Evolutionary conservation across 257 asterid species (phyloP), one percentile per base, ranked within the genome.

Genomic region (Primulina eburnea): DNA sequence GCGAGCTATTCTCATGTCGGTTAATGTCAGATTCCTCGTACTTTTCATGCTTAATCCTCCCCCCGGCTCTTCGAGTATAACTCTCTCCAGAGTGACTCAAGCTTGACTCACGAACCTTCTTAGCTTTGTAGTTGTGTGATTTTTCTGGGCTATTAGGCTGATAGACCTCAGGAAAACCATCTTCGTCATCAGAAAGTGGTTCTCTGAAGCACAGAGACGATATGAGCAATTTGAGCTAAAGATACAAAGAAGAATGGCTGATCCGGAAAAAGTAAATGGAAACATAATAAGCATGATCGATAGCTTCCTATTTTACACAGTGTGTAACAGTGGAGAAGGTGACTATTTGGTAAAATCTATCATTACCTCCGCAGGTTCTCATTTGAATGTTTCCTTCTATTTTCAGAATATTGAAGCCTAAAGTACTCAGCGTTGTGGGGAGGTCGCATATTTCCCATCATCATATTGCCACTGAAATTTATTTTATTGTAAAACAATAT

Each of bases 291-390:
- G 53, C 8, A 12, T 43, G 53, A 43, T 8, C 9, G 1, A 38
- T 43, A 40, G 10, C 14, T 4, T 38, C 4, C 50, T 38, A 12
- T 4, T 8, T 38, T 43, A 43, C 53, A 14, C 17, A 12, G 53
- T 43, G 53, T 12, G n/a, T 12, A 3, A 12, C 17, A 12, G 6
- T 43, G n/a, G 53, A 43, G 53, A 12, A 12, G 12, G 53, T 12
- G 12, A 10, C 2, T 4, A 43, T 43, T 12, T 43, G 5, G 6
- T 5, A 11, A 43, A 12, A 10, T 47, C 59, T 20, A 33, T 78
- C 72, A 55, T 77, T 87, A 92, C 98, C 96, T 87, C 73, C 68
- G 82, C 6, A 66, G 33, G 35, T 79, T 77, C 76, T 84, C 87
- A 68, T 71, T 34, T 9, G 83, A 73, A 75, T 72, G 75, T 74